A percentile compares a stretch with the other conserved stretches of the same genome.
phyloP scores from a whole-genome alignment of 1,284 basidiomycete species.

The Rhodofomes roseus region DNA sequence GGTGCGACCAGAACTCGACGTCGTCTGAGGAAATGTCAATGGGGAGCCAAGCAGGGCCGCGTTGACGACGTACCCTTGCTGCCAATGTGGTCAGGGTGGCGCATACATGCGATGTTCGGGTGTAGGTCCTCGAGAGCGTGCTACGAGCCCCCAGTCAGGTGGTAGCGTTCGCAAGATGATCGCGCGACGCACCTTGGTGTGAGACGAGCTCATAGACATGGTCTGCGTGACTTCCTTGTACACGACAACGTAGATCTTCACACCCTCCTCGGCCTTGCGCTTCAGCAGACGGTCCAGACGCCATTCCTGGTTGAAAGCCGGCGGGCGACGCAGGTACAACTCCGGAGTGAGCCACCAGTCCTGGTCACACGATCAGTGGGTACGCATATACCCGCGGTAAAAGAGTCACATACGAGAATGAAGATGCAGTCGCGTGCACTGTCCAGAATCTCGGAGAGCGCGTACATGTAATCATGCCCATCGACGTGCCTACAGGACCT shows the following conservation, averaged over 20 bases:
- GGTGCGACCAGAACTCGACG: constrained; percentile 82
- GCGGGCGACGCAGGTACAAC: constrained; percentile 86
- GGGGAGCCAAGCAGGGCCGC: too few relatives aligned
- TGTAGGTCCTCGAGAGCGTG: constrained; percentile 78
- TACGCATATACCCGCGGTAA: neutral
- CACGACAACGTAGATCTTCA: constrained; percentile 84
- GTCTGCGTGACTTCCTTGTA: constrained; percentile 93
- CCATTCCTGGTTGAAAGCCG: constrained; percentile 80
- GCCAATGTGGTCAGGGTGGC: constrained; percentile 88
- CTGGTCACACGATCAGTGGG: constrained; percentile 26
- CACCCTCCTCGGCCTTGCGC: constrained; percentile 87
- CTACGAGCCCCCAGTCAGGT: constrained; percentile 32
- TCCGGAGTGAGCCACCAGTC: constrained; percentile 95
- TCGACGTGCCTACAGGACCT: constrained; percentile 67
- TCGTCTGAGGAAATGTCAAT: constrained; percentile 42
- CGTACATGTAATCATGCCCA: constrained; percentile 94
- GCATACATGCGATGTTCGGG: constrained; percentile 82
- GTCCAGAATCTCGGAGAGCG: constrained; percentile 85
- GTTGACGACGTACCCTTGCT: constrained; percentile 50
- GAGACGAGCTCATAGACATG: constrained; percentile 83
- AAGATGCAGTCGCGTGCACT: constrained; percentile 75
- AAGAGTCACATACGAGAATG: constrained; percentile 47
- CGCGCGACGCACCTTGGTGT: constrained; percentile 64
- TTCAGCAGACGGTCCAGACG: constrained; percentile 81
- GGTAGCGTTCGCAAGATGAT: neutral